Evolutionary conservation across 352 stramenopile species (phyloP).

Genomic region (Pythium utonaiense): DNA sequence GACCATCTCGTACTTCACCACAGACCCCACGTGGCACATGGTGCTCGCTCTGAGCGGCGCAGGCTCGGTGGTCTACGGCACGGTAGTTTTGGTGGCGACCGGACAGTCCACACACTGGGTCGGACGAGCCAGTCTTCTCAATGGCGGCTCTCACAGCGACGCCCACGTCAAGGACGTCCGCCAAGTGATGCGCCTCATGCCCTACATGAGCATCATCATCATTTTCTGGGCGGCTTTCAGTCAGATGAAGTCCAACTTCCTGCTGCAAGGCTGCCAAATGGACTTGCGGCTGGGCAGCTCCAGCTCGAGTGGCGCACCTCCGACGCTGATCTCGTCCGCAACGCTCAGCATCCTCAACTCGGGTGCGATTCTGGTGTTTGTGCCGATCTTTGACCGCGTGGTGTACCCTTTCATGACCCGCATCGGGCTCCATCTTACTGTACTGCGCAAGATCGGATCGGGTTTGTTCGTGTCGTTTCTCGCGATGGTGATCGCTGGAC

Average conservation of each 20-base stretch:
- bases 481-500: conserved; percentile 64
- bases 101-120: conserved; percentile 65
- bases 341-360: conserved; percentile 90
- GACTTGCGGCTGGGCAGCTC: conserved; percentile 62
- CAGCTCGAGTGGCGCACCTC: conserved; percentile 40
- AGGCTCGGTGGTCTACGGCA: conserved; percentile 59
- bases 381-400: conserved; percentile 85
- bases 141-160: conserved; percentile 51
- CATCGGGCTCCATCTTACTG: conserved; percentile 60
- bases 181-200: conserved; percentile 72
- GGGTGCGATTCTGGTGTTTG: conserved; percentile 87
- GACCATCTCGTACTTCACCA: conserved; percentile 80
- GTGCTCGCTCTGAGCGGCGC: conserved; percentile 51
- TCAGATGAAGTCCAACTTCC: conserved; percentile 83
- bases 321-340: conserved; percentile 76
- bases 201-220: conserved; percentile 82
- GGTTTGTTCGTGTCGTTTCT: conserved; percentile 80
- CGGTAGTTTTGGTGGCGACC: conserved; percentile 59
- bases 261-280: conserved; percentile 90
- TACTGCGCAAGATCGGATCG: conserved; percentile 84
- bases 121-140: conserved; percentile 30
- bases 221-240: conserved; percentile 85
- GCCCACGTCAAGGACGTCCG: conserved; percentile 64
- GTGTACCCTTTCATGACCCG: conserved; percentile 72
- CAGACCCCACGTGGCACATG: conserved; percentile 54